Conservation (phyloP, 805 yeast genomes). For the Metschnikowia corniflorae region DNA sequence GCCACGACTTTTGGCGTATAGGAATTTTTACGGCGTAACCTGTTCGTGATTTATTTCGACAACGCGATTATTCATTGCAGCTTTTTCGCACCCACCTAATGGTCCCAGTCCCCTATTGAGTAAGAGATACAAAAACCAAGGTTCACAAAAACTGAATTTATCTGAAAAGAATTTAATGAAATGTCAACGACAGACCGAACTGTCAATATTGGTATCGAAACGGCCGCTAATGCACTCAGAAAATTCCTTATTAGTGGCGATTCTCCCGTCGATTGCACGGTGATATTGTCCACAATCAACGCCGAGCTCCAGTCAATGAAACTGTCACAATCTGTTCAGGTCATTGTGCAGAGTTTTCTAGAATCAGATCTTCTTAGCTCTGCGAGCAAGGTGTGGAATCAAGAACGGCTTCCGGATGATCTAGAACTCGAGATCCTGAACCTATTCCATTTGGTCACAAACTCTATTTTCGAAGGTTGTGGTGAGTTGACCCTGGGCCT, state of each 20-base stretch:
- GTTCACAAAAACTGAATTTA: too few species aligned
- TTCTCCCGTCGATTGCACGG: constrained; percentile 12
- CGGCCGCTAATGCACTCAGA: constrained; percentile 13
- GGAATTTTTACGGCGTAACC: too few species aligned
- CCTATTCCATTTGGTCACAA: constrained; percentile 12
- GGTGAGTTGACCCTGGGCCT: constrained; percentile 10
- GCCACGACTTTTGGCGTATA: too few species aligned
- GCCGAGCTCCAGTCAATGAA: constrained; percentile 10
- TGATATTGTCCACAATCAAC: constrained; percentile 12
- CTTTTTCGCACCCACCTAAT: too few species aligned
- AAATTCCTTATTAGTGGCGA: constrained; percentile 12
- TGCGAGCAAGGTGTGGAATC: constrained; percentile 14
- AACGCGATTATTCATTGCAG: too few species aligned
- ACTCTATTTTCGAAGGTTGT: constrained; percentile 7
- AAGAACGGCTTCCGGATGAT: constrained; percentile 1
- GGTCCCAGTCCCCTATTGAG: too few species aligned
- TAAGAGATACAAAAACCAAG: too few species aligned
- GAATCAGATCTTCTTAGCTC: constrained; percentile 13
- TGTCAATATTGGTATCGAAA: constrained; percentile 14
- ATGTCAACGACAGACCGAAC: constrained; percentile 11
- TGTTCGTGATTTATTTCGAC: too few species aligned
- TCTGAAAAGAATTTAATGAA: too few species aligned
- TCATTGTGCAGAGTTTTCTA: constrained; percentile 10
- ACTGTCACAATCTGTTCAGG: constrained; percentile 9
- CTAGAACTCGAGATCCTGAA: constrained; percentile 9